These are phyloP conservation scores for Xerocomus nothofagi DNA, from an alignment of 1,284 basidiomycete genomes.

Conservation along the genomic window DNA sequence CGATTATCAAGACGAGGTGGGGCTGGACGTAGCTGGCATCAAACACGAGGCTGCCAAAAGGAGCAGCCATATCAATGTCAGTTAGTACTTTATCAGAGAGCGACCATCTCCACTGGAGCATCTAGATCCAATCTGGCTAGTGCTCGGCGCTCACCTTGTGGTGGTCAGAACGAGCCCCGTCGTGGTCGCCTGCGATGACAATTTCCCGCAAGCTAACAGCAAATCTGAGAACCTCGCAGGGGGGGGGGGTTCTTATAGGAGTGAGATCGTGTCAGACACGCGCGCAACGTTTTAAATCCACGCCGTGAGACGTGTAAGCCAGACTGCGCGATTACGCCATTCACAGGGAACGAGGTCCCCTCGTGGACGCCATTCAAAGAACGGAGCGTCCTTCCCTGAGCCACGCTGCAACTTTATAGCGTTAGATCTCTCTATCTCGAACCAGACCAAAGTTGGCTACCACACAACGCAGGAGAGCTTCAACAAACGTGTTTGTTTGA, in stretches of 20 bases:
- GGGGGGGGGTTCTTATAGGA: background rate
- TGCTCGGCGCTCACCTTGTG: background rate
- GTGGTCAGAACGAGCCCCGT: background rate
- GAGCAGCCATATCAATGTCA: slow-evolving; percentile 26
- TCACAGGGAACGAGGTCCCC: slow-evolving; percentile 29
- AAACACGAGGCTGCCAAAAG: slow-evolving; percentile 38
- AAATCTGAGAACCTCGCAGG: slow-evolving; percentile 1
- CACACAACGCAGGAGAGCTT: background rate
- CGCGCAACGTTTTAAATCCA: slow-evolving; percentile 22
- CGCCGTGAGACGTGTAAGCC: slow-evolving; percentile 21
- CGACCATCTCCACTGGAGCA: slow-evolving; percentile 2
- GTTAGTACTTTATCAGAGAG: slow-evolving; percentile 30
- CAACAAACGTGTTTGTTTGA: background rate
- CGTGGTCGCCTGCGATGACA: background rate
- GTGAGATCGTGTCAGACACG: slow-evolving; percentile 9
- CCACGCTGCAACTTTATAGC: background rate
- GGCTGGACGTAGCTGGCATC: slow-evolving; percentile 28
- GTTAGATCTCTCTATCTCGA: background rate
- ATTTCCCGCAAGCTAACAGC: background rate
- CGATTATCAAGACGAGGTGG: slow-evolving; percentile 35
- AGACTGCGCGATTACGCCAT: slow-evolving; percentile 26
- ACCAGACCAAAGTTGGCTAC: background rate
- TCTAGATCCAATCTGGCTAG: slow-evolving; percentile 15
- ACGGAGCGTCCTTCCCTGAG: background rate
- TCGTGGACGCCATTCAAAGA: slow-evolving; percentile 22